A percentile compares a stretch with the other conserved stretches of the same genome.
Conservation (phyloP, 306 rosid genomes). For the Gastrolobium bilobum region DNA sequence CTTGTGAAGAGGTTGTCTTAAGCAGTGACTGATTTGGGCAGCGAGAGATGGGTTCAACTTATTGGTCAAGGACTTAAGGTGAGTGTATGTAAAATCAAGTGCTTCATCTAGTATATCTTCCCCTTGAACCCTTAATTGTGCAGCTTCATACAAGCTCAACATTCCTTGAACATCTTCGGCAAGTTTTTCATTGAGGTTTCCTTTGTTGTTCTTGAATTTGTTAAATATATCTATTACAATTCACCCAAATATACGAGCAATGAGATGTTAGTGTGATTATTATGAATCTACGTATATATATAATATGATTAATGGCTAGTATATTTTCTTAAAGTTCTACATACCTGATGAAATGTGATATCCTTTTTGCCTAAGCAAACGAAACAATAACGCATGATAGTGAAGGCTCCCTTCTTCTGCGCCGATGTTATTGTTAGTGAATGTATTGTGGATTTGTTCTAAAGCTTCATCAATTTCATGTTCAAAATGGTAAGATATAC, state of each 20-base stretch:
- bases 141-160: slow-evolving; percentile 62
- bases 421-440: neutral
- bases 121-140: slow-evolving; percentile 46
- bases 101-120: slow-evolving; percentile 59
- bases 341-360: neutral
- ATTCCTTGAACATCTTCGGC: slow-evolving; percentile 38
- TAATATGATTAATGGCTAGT: neutral
- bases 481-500: slow-evolving; percentile 54
- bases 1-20: slow-evolving; percentile 31
- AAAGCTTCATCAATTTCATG: slow-evolving; percentile 41
- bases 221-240: slow-evolving; percentile 47
- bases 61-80: slow-evolving; percentile 3
- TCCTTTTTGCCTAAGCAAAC: slow-evolving; percentile 45
- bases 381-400: slow-evolving; percentile 49
- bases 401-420: slow-evolving; percentile 1
- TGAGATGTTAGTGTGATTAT: neutral
- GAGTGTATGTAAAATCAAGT: slow-evolving; percentile 23
- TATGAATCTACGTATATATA: neutral
- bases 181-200: slow-evolving; percentile 42
- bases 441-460: neutral
- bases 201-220: slow-evolving; percentile 45
- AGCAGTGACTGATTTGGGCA: neutral
- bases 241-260: neutral
- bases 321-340: neutral
- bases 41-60: neutral